These are phyloP conservation scores for Dimargaris verticillata DNA, from an alignment of 192 early-diverging fungal species.

Conservation along the genomic window DNA sequence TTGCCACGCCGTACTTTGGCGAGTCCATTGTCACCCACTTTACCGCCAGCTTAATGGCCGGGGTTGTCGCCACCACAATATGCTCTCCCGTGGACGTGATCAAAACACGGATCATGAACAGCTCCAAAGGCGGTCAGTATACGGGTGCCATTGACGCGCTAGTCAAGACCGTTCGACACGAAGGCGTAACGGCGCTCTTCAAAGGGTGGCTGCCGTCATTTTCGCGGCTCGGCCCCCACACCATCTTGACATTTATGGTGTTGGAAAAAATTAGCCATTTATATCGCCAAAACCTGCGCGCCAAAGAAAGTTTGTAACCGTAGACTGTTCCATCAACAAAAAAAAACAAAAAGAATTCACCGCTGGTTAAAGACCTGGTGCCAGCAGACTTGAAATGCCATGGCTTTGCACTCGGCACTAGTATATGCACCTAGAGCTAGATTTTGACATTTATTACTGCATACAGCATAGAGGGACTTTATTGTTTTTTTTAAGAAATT, in stretches of 20 bases:
- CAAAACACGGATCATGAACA: slow-evolving; percentile 77
- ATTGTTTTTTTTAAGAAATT: too few species aligned
- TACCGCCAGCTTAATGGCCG: slow-evolving; percentile 49
- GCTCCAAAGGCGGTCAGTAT: slow-evolving; percentile 24
- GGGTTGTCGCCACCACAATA: slow-evolving; percentile 56
- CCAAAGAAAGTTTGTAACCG: too few species aligned
- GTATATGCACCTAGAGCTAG: too few species aligned
- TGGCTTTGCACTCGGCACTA: too few species aligned
- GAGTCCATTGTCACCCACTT: slow-evolving; percentile 56
- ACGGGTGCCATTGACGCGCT: slow-evolving; percentile 22
- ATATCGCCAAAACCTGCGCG: slow-evolving; percentile 15
- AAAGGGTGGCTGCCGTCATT: slow-evolving; percentile 77
- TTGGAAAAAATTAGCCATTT: slow-evolving; percentile 53
- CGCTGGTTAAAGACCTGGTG: too few species aligned
- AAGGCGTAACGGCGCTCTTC: slow-evolving; percentile 54
- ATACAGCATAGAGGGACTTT: too few species aligned
- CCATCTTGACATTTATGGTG: slow-evolving; percentile 68
- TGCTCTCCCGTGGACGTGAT: slow-evolving; percentile 68
- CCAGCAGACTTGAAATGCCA: too few species aligned
- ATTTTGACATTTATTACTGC: too few species aligned
- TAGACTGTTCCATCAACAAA: too few species aligned
- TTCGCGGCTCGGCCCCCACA: slow-evolving; percentile 66
- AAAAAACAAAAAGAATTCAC: too few species aligned
- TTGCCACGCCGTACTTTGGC: slow-evolving; percentile 34
- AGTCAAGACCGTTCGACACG: slow-evolving; percentile 37